Evolutionary conservation across 2,329 filamentous ascomycete species (phyloP).

Genomic region (Aspergillus brunneoviolaceus): DNA sequence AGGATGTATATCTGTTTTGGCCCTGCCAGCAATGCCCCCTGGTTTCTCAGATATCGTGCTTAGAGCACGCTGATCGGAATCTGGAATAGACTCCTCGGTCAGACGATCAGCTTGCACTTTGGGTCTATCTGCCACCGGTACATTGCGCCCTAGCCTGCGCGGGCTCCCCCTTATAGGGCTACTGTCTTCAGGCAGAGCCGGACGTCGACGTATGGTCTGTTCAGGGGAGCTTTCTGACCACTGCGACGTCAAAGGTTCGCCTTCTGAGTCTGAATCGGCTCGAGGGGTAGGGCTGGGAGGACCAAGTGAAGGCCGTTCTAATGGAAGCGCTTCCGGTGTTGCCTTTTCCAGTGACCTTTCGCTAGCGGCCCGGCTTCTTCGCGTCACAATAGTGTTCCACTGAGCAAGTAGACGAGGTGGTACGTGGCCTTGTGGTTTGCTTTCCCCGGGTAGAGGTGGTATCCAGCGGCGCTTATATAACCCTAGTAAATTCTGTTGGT

Average conservation of each 20-base stretch:
- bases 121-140: slow-evolving; percentile 1
- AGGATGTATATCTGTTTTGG: background rate
- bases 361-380: slow-evolving; percentile 4
- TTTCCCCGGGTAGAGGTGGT: slow-evolving; percentile 32
- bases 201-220: slow-evolving; percentile 8
- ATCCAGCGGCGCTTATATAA: slow-evolving; percentile 41
- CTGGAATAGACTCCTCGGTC: background rate
- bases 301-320: slow-evolving; percentile 1
- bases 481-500: slow-evolving; percentile 53
- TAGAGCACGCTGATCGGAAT: background rate
- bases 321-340: background rate
- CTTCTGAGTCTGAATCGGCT: slow-evolving; percentile 20
- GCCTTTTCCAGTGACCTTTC: background rate
- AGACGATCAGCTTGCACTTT: background rate
- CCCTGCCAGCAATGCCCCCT: background rate
- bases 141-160: background rate
- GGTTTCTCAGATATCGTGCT: background rate
- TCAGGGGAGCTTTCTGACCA: slow-evolving; percentile 22
- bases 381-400: slow-evolving; percentile 35
- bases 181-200: slow-evolving; percentile 30
- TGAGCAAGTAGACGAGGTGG: slow-evolving; percentile 34
- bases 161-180: slow-evolving; percentile 21
- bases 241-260: slow-evolving; percentile 9
- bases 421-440: slow-evolving; percentile 32
- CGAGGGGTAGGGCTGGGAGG: slow-evolving; percentile 15